Percentiles rank a stretch among this genome's conserved stretches.
These are phyloP conservation scores for Verticillium albo-atrum DNA, from an alignment of 2,329 filamentous ascomycete species.

Conservation along the genomic window DNA sequence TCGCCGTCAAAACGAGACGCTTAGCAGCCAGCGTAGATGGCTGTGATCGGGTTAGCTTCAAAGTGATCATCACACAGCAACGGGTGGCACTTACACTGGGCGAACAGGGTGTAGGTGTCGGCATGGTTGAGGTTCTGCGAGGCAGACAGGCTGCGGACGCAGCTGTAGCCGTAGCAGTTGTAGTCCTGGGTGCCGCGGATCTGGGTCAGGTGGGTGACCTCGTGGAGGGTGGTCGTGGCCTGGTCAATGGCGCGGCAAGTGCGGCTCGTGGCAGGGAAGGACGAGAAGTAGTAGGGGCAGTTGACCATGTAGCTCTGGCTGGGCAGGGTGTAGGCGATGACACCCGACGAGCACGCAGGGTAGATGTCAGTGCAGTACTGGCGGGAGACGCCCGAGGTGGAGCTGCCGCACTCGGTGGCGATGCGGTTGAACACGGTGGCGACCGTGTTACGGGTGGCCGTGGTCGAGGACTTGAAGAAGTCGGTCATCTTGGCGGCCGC, in stretches of 20 bases:
- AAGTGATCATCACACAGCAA: not conserved
- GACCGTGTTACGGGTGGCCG: conserved; percentile 42
- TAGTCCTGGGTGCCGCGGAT: conserved; percentile 55
- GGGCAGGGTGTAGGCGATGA: conserved; percentile 59
- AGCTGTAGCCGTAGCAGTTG: conserved; percentile 51
- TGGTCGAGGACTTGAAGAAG: conserved; percentile 58
- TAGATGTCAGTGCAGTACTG: conserved; percentile 59
- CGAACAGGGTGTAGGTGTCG: conserved; percentile 48
- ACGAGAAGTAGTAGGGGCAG: conserved; percentile 54
- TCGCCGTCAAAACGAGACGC: not conserved
- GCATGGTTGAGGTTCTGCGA: conserved; percentile 56
- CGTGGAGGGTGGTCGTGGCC: conserved; percentile 60
- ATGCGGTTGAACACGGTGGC: conserved; percentile 46
- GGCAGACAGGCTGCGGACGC: conserved; percentile 42
- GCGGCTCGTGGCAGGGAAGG: conserved; percentile 40
- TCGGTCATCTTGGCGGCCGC: conserved; percentile 45
- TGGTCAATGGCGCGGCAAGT: conserved; percentile 62
- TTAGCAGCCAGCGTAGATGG: conserved; percentile 35
- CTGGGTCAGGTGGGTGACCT: conserved; percentile 58
- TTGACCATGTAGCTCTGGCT: conserved; percentile 52
- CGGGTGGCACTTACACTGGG: conserved; percentile 15
- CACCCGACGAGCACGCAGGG: conserved; percentile 19
- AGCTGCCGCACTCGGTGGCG: conserved; percentile 49
- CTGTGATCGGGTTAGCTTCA: conserved; percentile 7
- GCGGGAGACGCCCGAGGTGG: conserved; percentile 38